These are phyloP conservation scores for Zygosaccharomyces bisporus DNA, from an alignment of 805 yeast species.

Conservation along the genomic window DNA sequence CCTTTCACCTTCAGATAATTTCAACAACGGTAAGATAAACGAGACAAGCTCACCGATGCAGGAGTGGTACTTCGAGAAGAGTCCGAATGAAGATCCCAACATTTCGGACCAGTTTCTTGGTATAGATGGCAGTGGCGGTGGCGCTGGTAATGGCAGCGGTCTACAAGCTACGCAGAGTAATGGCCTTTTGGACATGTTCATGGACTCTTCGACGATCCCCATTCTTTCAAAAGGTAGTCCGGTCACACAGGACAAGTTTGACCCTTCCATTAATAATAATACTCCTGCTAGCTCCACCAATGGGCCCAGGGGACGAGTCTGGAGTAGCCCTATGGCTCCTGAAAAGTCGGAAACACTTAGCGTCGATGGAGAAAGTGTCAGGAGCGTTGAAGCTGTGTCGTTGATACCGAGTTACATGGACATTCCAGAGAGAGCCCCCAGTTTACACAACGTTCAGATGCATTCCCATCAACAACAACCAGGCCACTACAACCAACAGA, in stretches of 20 bases:
- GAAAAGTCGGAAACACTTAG: slow-evolving; percentile 12
- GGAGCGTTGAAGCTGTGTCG: slow-evolving; percentile 40
- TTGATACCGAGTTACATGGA: slow-evolving; percentile 42
- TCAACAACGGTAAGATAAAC: slow-evolving; percentile 33
- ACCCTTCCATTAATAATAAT: slow-evolving; percentile 8
- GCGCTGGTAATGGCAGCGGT: slow-evolving; percentile 9
- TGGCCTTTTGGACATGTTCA: slow-evolving; percentile 42
- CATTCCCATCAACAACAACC: slow-evolving; percentile 9
- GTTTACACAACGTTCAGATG: slow-evolving; percentile 5
- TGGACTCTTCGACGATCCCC: slow-evolving; percentile 29
- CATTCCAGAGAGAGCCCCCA: slow-evolving; percentile 28
- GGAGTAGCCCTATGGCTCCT: slow-evolving; percentile 2
- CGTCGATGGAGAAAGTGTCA: slow-evolving; percentile 21
- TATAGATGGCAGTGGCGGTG: background rate
- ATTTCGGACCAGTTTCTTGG: background rate
- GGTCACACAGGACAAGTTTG: slow-evolving; percentile 19
- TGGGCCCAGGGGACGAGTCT: slow-evolving; percentile 1
- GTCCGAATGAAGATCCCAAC: background rate
- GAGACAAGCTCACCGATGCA: slow-evolving; percentile 17
- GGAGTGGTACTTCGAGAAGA: slow-evolving; percentile 16
- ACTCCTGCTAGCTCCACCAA: slow-evolving; percentile 4
- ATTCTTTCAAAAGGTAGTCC: slow-evolving; percentile 21
- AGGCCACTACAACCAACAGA: background rate
- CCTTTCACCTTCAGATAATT: slow-evolving; percentile 30
- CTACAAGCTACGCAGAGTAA: slow-evolving; percentile 18